Conservation (phyloP, 2,329 filamentous ascomycete species). For the Gnomoniopsis sp. region DNA sequence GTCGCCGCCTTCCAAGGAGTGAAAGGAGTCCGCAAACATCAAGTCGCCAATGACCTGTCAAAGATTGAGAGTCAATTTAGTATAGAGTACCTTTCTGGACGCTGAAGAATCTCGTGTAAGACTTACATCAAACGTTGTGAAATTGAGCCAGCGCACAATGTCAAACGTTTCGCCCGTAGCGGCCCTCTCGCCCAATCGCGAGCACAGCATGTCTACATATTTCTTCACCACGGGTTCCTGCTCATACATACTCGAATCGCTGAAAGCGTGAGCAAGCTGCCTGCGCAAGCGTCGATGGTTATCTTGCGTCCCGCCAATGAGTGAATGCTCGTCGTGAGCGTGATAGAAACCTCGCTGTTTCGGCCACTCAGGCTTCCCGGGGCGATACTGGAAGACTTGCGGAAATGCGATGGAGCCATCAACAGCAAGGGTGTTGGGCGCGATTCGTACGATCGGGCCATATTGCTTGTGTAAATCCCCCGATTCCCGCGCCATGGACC, state of each 20-base stretch:
- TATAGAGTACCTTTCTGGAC: no score
- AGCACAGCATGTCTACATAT: slow-evolving; percentile 2
- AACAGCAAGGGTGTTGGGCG: background rate
- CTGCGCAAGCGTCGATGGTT: slow-evolving; percentile 5
- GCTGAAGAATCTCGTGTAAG: background rate
- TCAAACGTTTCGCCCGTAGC: slow-evolving; percentile 2
- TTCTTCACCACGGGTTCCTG: slow-evolving; percentile 7
- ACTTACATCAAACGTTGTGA: slow-evolving; percentile 16
- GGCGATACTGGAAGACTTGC: slow-evolving; percentile 10
- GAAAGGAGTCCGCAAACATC: slow-evolving; percentile 20
- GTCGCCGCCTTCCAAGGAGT: slow-evolving; percentile 12
- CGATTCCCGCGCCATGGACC: background rate
- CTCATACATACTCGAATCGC: slow-evolving; percentile 12
- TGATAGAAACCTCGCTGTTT: background rate
- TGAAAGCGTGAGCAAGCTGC: slow-evolving; percentile 8
- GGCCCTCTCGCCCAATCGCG: slow-evolving; percentile 1
- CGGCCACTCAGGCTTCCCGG: slow-evolving; percentile 1
- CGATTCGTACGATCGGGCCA: slow-evolving; percentile 12
- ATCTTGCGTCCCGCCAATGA: background rate
- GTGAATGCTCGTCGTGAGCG: background rate
- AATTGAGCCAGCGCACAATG: slow-evolving; percentile 20
- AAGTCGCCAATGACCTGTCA: slow-evolving; percentile 19
- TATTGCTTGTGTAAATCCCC: slow-evolving; percentile 1
- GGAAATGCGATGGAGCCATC: slow-evolving; percentile 10
- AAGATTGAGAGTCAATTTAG: background rate